Evolutionary conservation across 345 rosid species (phyloP).

Genomic region (Erucastrum elatum): DNA sequence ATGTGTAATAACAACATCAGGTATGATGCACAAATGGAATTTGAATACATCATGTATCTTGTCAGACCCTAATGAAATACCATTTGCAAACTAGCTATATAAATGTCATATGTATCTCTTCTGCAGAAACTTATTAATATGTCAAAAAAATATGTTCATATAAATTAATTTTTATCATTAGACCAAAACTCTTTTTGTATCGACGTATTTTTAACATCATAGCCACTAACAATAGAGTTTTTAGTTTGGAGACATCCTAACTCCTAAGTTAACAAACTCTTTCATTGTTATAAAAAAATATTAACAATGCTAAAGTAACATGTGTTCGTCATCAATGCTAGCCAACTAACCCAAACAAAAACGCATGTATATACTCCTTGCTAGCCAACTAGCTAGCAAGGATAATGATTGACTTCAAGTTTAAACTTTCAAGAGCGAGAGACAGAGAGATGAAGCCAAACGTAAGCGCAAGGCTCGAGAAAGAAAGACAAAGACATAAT

Average conservation of each 20-base stretch:
- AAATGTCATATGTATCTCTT: neutral
- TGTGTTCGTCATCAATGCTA: neutral
- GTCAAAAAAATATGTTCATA: neutral
- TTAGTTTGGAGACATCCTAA: neutral
- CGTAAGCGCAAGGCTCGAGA: constrained; percentile 40
- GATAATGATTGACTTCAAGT: constrained; percentile 33
- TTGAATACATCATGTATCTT: neutral
- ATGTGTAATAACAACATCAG: neutral
- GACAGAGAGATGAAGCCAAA: constrained; percentile 13
- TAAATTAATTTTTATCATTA: neutral
- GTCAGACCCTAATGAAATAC: neutral
- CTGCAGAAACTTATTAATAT: neutral
- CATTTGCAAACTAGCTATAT: neutral
- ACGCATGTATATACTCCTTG: neutral
- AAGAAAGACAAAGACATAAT: constrained; percentile 34
- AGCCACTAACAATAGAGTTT: neutral
- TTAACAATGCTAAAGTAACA: neutral
- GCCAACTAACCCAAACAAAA: neutral
- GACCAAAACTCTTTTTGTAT: neutral
- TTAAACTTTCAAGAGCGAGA: constrained; percentile 1
- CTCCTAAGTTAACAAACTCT: neutral
- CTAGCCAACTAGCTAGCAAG: constrained; percentile 20
- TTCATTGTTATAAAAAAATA: neutral
- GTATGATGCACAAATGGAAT: neutral
- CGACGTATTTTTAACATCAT: neutral